Evolutionary conservation across 2,329 filamentous ascomycete species (phyloP), one percentile per base, ranked within the genome.

Genomic region (Penicillium sp.): DNA sequence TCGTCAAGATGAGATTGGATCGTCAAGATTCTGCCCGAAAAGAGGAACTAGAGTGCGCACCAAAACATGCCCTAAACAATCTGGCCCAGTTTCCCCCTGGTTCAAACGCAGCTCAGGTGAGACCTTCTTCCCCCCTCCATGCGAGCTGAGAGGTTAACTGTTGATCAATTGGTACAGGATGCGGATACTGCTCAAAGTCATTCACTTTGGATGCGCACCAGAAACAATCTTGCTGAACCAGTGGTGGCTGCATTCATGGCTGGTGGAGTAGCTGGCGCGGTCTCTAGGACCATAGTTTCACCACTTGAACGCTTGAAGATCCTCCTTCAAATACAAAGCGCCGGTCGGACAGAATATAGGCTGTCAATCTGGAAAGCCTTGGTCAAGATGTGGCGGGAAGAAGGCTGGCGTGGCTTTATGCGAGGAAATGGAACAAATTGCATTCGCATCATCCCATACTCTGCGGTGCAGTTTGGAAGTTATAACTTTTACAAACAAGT

Each of bases 351-450:
- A 61, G 92, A 95, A 65, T 99, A 99, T 74, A 92, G 93, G 69
- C 77, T 96, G 70, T 93, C 90, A 13, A 89, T 97, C 50, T 83
- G 84, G 60, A 89, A 95, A 72, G 93, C 89, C 3, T 77, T 99
- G 56, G 80, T 76, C 52, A 99, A 99, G 73, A 99, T 99, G 87
- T 95, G 92, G 85, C 84, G 79, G 61, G 93, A 99, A 68, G 93
- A 99, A 72, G 93, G 93, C 46, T 97, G 91, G 89, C 84, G 84
- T 69, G 93, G 93, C 0, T 95, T 97, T 72, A 95, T 99, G 91
- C 84, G 90, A 59, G 93, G 93, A 44, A 99, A 99, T 69, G 93
- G 93, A 56, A 96, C 91, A 53, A 99, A 99, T 72, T 99, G 93
- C 77, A 89, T 99, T 63, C 88, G 93, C 54, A 99, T 99, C 59